Conservation (phyloP, 2,329 filamentous ascomycete genomes). For the Emmonsia crescens region DNA sequence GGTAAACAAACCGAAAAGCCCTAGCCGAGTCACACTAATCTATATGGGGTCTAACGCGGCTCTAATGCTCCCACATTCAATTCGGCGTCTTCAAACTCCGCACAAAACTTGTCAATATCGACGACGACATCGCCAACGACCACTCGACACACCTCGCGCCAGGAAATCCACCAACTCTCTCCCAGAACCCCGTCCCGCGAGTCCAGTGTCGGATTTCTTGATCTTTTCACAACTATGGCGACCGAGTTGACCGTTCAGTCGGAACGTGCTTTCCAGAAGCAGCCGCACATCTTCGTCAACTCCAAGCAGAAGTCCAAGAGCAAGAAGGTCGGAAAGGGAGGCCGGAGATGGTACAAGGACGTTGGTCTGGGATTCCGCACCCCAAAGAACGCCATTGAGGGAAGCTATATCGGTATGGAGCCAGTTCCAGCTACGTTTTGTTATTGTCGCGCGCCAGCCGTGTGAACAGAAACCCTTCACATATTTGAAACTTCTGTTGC, state of each 20-base stretch:
- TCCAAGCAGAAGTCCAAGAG: slow-evolving; percentile 79
- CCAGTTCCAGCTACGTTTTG: slow-evolving; percentile 14
- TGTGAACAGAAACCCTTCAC: not conserved
- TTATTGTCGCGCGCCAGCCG: slow-evolving; percentile 11
- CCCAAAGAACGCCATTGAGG: slow-evolving; percentile 97
- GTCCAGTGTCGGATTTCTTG: slow-evolving; percentile 24
- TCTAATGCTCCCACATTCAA: slow-evolving; percentile 30
- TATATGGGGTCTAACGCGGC: slow-evolving; percentile 22
- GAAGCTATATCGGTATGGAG: slow-evolving; percentile 93
- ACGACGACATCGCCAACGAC: slow-evolving; percentile 29
- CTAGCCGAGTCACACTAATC: slow-evolving; percentile 28
- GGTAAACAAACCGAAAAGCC: slow-evolving; percentile 36
- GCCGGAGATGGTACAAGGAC: slow-evolving; percentile 98
- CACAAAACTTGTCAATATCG: slow-evolving; percentile 24
- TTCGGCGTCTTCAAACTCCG: slow-evolving; percentile 23
- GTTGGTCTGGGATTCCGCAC: slow-evolving; percentile 98
- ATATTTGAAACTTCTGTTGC: not conserved
- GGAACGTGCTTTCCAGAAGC: slow-evolving; percentile 99
- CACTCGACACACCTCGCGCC: slow-evolving; percentile 13
- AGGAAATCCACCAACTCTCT: slow-evolving; percentile 5
- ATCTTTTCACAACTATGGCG: slow-evolving; percentile 62
- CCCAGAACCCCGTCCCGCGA: slow-evolving; percentile 22
- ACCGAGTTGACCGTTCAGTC: slow-evolving; percentile 99
- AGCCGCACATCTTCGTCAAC: slow-evolving; percentile 99
- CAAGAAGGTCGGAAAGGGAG: slow-evolving; percentile 76